These are phyloP conservation scores for Kazachstania taianensis DNA, from an alignment of 805 yeast genomes.

Conservation along the genomic window DNA sequence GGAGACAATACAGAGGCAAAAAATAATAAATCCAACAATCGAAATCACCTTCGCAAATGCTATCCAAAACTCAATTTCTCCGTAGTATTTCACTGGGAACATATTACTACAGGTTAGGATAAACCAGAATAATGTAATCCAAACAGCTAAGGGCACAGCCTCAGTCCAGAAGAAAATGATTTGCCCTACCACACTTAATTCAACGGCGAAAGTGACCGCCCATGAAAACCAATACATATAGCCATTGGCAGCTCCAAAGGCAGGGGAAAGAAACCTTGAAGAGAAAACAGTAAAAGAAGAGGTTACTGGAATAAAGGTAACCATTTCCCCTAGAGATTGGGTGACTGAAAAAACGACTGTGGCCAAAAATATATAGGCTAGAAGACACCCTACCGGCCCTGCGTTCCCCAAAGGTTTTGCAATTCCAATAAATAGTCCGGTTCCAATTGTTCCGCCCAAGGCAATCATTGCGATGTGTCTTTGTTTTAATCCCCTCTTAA, in stretches of 20 bases:
- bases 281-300: slow-evolving; percentile 55
- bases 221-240: slow-evolving; percentile 65
- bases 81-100: slow-evolving; percentile 55
- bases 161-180: slow-evolving; percentile 50
- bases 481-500: slow-evolving; percentile 43
- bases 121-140: slow-evolving; percentile 55
- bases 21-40: slow-evolving; percentile 52
- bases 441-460: slow-evolving; percentile 66
- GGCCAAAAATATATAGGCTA: slow-evolving; percentile 53
- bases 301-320: slow-evolving; percentile 57
- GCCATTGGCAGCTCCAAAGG: slow-evolving; percentile 58
- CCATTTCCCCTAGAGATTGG: slow-evolving; percentile 70
- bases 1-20: slow-evolving; percentile 54
- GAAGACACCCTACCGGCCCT: slow-evolving; percentile 51
- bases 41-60: slow-evolving; percentile 54
- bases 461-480: slow-evolving; percentile 65
- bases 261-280: slow-evolving; percentile 52
- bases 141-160: slow-evolving; percentile 56
- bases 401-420: slow-evolving; percentile 7
- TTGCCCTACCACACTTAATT: slow-evolving; percentile 57
- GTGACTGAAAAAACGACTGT: slow-evolving; percentile 51
- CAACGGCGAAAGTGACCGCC: slow-evolving; percentile 63
- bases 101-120: slow-evolving; percentile 41
- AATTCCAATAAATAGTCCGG: slow-evolving; percentile 56
- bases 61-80: slow-evolving; percentile 65